Evolutionary conservation across 352 stramenopile species (phyloP), one percentile per base, ranked within the genome.

Genomic region (Lagenidium giganteum): DNA sequence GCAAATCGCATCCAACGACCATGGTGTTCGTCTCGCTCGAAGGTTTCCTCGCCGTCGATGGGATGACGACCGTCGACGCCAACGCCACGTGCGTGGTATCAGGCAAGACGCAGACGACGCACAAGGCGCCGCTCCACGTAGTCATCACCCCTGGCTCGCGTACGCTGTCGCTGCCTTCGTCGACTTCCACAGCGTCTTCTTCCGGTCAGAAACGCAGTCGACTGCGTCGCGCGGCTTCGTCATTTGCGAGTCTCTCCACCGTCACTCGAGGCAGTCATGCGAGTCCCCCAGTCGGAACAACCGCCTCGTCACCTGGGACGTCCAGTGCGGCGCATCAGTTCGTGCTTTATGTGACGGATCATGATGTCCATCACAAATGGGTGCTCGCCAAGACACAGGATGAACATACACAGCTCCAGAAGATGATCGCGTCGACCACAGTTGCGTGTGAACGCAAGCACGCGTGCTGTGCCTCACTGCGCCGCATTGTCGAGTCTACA

Each of bases 21-120:
- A 89, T 92, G 79, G 76, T 89, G 21, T 92, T 89, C 56, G 70
- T 92, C 34, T 92, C 76, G 44, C 60, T 89, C 8, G 69, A 87
- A 64, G 60, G 70, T 12, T 77, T 87, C 56, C 65, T 89, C 8
- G 63, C 55, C 44, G 62, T 79, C 7, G 60, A 43, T 4, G n/a
- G n/a, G n/a, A n/a, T n/a, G n/a, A n/a, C n/a, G n/a, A 31, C 42
- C 26, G 43, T 31, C 28, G 50, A 49, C 39, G 39, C 35, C 36
- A 23, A 54, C 20, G 28, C 14, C 25, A 57, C 47, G 39, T n/a
- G 24, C 35, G 3, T 7, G n/a, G 13, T 18, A 8, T 28, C 47
- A 16, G 4, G 38, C 18, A 53, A 38, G 3, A 54, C 47, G 35
- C 45, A 62, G 42, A 30, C 37, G 18, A 30, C 32, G 5, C 54